phyloP scores from a whole-genome alignment of 441 rosid genomes.

The Eutrema salsugineum region DNA sequence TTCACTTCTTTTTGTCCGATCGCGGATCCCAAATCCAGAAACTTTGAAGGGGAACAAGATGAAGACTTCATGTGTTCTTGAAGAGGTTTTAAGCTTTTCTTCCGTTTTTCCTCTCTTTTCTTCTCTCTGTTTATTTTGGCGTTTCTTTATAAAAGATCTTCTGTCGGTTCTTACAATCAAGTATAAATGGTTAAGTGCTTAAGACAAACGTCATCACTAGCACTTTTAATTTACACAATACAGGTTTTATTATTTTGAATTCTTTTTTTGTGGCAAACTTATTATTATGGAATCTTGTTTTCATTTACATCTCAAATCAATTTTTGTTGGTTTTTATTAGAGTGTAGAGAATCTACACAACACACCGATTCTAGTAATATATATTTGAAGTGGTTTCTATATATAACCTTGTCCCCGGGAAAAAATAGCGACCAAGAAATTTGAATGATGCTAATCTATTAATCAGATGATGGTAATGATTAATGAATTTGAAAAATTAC shows the following conservation, averaged over 20 bases:
- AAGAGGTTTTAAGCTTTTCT: constrained; percentile 4
- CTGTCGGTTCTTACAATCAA: neutral
- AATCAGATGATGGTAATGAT: neutral
- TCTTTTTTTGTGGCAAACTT: no score
- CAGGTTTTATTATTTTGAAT: no score
- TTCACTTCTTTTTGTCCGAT: constrained; percentile 14
- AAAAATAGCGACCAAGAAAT: neutral
- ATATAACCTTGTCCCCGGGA: neutral
- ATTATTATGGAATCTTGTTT: neutral
- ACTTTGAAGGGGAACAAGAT: constrained; percentile 6
- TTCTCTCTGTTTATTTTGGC: neutral
- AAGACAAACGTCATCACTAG: neutral
- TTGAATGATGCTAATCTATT: neutral
- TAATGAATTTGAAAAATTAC: neutral
- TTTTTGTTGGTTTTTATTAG: neutral
- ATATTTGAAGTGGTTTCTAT: neutral
- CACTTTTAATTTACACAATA: no score
- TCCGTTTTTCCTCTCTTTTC: neutral
- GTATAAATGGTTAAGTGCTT: neutral
- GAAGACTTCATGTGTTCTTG: constrained; percentile 24
- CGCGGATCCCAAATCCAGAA: neutral
- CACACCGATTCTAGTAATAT: neutral
- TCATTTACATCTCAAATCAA: neutral
- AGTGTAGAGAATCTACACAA: neutral
- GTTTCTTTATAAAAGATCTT: neutral